Conservation (phyloP, 192 early-diverging fungal species). For the Coemansia furcata region DNA sequence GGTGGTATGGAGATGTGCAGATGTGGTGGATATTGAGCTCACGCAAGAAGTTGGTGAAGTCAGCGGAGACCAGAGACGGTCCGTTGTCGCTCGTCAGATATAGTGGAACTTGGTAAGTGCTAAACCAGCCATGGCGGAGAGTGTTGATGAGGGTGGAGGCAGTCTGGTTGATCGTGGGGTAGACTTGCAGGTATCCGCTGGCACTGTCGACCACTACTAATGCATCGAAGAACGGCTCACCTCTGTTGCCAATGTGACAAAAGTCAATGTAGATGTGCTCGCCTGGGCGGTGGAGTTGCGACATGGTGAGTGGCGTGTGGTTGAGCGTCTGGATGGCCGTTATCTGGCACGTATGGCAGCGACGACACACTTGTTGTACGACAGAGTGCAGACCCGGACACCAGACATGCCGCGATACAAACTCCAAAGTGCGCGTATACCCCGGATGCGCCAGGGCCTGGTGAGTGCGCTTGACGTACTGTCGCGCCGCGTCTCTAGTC, state of each 20-base stretch:
- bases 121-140: constrained; percentile 8
- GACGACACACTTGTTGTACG: neutral
- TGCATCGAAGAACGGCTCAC: constrained; percentile 4
- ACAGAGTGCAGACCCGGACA: neutral
- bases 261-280: constrained; percentile 33
- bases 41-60: constrained; percentile 1
- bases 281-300: neutral
- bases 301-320: constrained; percentile 5
- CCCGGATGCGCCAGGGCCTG: constrained; percentile 11
- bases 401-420: neutral
- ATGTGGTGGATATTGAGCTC: neutral
- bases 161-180: constrained; percentile 9
- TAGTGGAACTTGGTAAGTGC: neutral
- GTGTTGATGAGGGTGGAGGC: neutral
- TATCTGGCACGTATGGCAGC: constrained; percentile 23
- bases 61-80: neutral
- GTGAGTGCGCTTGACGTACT: neutral
- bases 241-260: constrained; percentile 9
- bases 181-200: constrained; percentile 12
- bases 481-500: neutral
- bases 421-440: neutral
- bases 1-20: constrained; percentile 8
- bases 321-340: constrained; percentile 8
- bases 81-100: constrained; percentile 28
- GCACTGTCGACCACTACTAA: constrained; percentile 14